Evolutionary conservation across 1,139 yeast species (phyloP), one percentile per base, ranked within the genome.

Genomic region (Pichia sp.): DNA sequence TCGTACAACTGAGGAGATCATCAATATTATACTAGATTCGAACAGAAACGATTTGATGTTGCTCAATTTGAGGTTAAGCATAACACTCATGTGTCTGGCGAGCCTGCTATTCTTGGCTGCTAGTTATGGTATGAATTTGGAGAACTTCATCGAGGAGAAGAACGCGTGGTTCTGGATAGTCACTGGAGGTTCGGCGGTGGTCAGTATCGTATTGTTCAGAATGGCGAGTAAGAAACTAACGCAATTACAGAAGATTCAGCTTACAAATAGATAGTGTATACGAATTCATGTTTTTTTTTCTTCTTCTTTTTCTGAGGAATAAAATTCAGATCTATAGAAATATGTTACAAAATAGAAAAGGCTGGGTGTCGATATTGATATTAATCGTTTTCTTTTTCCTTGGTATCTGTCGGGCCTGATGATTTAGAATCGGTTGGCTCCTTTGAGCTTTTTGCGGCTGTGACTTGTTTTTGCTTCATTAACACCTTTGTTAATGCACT

Each of bases 41-140:
- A 86, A 87, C 65, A 77, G 95, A 73, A 87, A 87, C 68, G 83
- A 87, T 50, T 72, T 87, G 59, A 85, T 87, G 92, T 70, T 87
- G 42, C 77, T 86, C 55, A 90, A 88, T 57, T 71, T 87, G 56
- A 78, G 82, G 57, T 81, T 87, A 52, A 81, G 90, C 8, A 81
- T 85, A 16, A 85, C 86, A 49, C 80, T 90, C 26, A 68, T 87
- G 43, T 74, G 82, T 36, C 67, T 79, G 56, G 81, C 82, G 0
- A 75, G 77, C 15, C 84, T 90, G 0, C 76, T 87, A 47, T 82
- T 87, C 38, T 76, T 85, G 26, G 92, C 90, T 1, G 88, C 95
- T 1, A 76, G 84, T 52, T 87, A 86, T 64, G 95, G 95, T 46
- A 87, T 87, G 95, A 87, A 87, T 64, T 72, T 87, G 64, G 85